These are phyloP conservation scores for Talaromyces rugulosus DNA, from an alignment of 2,329 filamentous ascomycete genomes.

Conservation along the genomic window DNA sequence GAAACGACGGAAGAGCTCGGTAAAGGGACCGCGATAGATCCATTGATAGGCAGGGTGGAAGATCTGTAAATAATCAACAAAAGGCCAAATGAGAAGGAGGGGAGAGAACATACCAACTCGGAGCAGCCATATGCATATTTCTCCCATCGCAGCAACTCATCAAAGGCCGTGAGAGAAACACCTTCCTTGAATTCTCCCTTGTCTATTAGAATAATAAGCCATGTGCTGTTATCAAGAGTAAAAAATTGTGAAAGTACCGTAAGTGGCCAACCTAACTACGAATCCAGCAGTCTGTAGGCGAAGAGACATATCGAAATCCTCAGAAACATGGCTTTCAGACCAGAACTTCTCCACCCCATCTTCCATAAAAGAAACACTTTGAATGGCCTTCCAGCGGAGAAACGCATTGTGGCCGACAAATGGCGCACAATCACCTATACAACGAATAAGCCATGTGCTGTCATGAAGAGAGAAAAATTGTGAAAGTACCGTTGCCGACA, in stretches of 20 bases:
- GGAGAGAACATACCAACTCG: constrained; percentile 51
- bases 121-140: constrained; percentile 69
- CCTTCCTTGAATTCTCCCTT: constrained; percentile 71
- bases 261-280: constrained; percentile 64
- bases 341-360: constrained; percentile 66
- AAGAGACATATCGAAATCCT: constrained; percentile 73
- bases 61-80: constrained; percentile 29
- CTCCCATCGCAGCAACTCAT: constrained; percentile 49
- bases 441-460: too few species aligned
- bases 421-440: constrained; percentile 59
- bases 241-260: constrained; percentile 27
- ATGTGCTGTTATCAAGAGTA: neutral
- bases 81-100: neutral
- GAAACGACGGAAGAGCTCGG: constrained; percentile 73
- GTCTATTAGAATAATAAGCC: constrained; percentile 29
- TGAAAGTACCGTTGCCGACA: constrained; percentile 52
- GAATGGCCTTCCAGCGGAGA: constrained; percentile 56
- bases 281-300: constrained; percentile 67
- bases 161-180: constrained; percentile 78
- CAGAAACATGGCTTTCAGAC: constrained; percentile 72
- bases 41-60: constrained; percentile 75
- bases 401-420: constrained; percentile 78
- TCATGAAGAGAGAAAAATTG: too few species aligned
- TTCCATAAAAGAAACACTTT: constrained; percentile 13
- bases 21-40: constrained; percentile 73